Evolutionary conservation across 176 grass and related monocot species (phyloP).

Genomic region (Themeda triandra): DNA sequence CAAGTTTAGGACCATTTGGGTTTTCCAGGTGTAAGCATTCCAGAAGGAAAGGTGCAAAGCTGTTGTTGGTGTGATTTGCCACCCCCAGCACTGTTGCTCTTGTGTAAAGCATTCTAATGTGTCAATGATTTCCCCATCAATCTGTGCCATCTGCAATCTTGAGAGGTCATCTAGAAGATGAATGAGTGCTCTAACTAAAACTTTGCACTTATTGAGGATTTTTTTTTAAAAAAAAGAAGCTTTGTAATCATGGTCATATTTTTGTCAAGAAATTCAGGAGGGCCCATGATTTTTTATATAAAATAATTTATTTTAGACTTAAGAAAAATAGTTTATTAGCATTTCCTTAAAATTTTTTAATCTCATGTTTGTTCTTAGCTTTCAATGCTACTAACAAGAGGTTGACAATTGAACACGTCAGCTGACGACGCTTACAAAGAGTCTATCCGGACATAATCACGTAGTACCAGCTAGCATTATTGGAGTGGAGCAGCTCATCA

Average conservation of each 20-base stretch:
- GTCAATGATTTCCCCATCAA: conserved; percentile 1
- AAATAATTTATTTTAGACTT: too few relatives aligned
- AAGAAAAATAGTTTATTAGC: neutral
- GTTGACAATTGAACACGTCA: conserved; percentile 33
- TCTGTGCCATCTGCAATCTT: neutral
- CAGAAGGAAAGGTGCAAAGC: conserved; percentile 27
- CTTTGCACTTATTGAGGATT: neutral
- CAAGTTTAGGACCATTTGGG: conserved; percentile 24
- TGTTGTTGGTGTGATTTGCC: conserved; percentile 38
- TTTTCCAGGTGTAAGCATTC: conserved; percentile 38
- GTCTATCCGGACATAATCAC: conserved; percentile 7
- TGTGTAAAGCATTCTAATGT: conserved; percentile 37
- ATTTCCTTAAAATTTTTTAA: too few relatives aligned
- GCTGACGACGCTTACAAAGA: neutral
- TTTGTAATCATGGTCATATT: neutral
- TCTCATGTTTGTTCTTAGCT: conserved; percentile 2
- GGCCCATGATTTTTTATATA: too few relatives aligned
- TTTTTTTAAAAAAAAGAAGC: neutral
- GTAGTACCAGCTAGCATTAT: conserved; percentile 1
- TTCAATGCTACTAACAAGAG: conserved; percentile 22
- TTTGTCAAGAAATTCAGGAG: neutral
- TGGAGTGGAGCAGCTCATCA: conserved; percentile 14
- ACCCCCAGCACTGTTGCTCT: conserved; percentile 7
- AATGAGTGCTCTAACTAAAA: neutral
- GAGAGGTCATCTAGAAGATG: neutral